Conservation (phyloP, 2,329 filamentous ascomycete genomes). For the Penicillium sp. region DNA sequence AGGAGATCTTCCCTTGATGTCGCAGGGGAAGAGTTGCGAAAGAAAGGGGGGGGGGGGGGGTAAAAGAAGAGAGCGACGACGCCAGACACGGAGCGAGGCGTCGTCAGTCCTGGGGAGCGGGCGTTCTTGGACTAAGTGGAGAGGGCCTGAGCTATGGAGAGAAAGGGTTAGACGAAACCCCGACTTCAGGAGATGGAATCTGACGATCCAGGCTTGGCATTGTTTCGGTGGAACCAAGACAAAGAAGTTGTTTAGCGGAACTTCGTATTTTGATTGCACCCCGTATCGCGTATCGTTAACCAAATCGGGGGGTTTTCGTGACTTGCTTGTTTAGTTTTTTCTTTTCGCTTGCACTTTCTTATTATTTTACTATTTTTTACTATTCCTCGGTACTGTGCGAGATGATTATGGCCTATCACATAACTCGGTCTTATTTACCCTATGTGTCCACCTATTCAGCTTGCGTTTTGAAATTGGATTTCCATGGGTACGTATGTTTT, state of each 20-base stretch:
- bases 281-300: neutral
- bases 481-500: neutral
- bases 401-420: neutral
- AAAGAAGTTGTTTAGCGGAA: neutral
- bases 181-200: constrained; percentile 9
- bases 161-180: neutral
- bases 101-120: constrained; percentile 1
- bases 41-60: constrained; percentile 9
- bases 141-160: constrained; percentile 1
- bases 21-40: constrained; percentile 2
- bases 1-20: constrained; percentile 18
- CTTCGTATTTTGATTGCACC: constrained; percentile 3
- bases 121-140: constrained; percentile 6
- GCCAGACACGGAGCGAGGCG: constrained; percentile 7
- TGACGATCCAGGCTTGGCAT: constrained; percentile 10
- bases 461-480: neutral
- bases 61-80: constrained; percentile 3
- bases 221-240: constrained; percentile 7
- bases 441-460: neutral
- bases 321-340: too few species aligned
- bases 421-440: neutral
- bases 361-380: neutral
- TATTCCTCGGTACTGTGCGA: neutral
- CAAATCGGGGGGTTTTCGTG: neutral
- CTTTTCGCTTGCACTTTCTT: neutral